Conservation (phyloP, 2,329 filamentous ascomycete species). For the Claviceps monticola region DNA sequence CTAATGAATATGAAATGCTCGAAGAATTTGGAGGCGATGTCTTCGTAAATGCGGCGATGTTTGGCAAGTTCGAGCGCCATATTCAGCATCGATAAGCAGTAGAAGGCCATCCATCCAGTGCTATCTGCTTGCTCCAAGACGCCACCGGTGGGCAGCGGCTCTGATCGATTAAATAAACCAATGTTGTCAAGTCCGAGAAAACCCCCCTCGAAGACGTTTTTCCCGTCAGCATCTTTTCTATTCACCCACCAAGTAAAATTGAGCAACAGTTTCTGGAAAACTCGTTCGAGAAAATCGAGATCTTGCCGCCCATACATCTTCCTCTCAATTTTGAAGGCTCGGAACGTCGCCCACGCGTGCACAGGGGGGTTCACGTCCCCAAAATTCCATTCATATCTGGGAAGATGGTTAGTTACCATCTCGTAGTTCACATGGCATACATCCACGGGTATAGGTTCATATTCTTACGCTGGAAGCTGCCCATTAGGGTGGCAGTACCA, state of each 20-base stretch:
- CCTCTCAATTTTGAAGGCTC: slow-evolving; percentile 94
- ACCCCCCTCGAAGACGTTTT: slow-evolving; percentile 94
- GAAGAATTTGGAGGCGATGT: slow-evolving; percentile 96
- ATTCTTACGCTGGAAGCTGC: slow-evolving; percentile 67
- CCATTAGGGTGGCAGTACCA: slow-evolving; percentile 99
- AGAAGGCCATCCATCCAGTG: slow-evolving; percentile 98
- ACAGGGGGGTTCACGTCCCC: slow-evolving; percentile 93
- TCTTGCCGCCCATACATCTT: slow-evolving; percentile 94
- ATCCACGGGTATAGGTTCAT: not conserved
- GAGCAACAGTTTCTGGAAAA: slow-evolving; percentile 88
- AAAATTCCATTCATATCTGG: slow-evolving; percentile 84
- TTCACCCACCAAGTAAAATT: slow-evolving; percentile 99
- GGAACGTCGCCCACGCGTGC: slow-evolving; percentile 90
- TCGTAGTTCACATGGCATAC: not conserved
- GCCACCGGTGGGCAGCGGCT: slow-evolving; percentile 85
- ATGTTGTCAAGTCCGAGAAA: slow-evolving; percentile 96
- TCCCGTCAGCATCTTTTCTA: slow-evolving; percentile 83
- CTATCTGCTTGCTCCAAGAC: slow-evolving; percentile 93
- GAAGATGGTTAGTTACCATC: slow-evolving; percentile 7
- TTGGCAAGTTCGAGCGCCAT: slow-evolving; percentile 92
- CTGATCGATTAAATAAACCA: slow-evolving; percentile 91
- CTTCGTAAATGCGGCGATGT: slow-evolving; percentile 87
- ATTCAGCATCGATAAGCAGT: slow-evolving; percentile 92
- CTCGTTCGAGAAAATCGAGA: slow-evolving; percentile 85
- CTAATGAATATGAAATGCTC: slow-evolving; percentile 98